Percentiles rank a stretch among this genome's conserved stretches.
phyloP scores from a whole-genome alignment of 352 stramenopile genomes.

The Pythium folliculosum region DNA sequence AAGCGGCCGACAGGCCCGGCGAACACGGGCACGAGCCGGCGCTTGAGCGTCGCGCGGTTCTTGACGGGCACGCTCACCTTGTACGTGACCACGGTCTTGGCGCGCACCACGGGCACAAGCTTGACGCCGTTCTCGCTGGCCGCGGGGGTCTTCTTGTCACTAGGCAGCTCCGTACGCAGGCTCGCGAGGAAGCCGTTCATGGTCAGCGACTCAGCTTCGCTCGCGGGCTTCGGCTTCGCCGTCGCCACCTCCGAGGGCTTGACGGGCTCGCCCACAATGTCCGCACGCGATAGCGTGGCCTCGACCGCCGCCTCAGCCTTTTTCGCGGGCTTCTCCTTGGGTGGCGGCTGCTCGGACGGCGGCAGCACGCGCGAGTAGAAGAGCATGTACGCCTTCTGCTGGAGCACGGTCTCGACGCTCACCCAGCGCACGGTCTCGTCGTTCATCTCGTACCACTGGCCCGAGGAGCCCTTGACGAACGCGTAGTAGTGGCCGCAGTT shows the following conservation, averaged over 20 bases:
- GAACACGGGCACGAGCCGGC: constrained; percentile 25
- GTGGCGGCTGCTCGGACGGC: constrained; percentile 33
- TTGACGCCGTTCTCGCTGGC: constrained; percentile 23
- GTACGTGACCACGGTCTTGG: constrained; percentile 19
- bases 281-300: background rate
- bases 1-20: constrained; percentile 21
- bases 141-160: background rate
- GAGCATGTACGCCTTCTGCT: constrained; percentile 90
- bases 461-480: constrained; percentile 85
- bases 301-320: constrained; percentile 8
- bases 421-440: constrained; percentile 88
- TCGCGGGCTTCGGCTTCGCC: background rate
- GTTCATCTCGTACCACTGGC: constrained; percentile 94
- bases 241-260: background rate
- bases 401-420: constrained; percentile 81
- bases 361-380: constrained; percentile 86
- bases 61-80: constrained; percentile 24
- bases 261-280: constrained; percentile 7
- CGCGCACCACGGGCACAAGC: constrained; percentile 5
- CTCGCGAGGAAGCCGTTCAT: constrained; percentile 75
- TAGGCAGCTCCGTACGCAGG: constrained; percentile 41
- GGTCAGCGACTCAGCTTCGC: constrained; percentile 26
- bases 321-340: constrained; percentile 35
- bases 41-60: constrained; percentile 32
- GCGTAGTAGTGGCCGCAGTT: constrained; percentile 91